Base-by-base conservation (phyloP, 371 early-diverging fungal genomes). In the Blakeslea trispora region DNA sequence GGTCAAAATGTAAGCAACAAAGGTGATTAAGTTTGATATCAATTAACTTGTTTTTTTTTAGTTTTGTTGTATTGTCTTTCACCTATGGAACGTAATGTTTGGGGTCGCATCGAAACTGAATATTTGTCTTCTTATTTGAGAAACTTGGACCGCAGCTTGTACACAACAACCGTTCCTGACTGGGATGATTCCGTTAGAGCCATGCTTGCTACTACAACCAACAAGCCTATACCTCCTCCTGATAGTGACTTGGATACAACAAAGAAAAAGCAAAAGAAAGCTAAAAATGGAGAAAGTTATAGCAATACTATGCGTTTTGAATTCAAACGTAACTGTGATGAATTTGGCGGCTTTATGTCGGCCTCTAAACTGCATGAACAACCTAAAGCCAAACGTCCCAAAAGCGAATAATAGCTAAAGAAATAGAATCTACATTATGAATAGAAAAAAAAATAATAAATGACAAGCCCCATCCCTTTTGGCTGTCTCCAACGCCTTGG, bases 1-100 rank as follows among this genome's bases (percentile, higher is more conserved):
- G 83, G 2, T 79, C 83, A 0, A 57, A 81, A 52, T 53, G 62
- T 41, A 53, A 50, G 50, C n/a, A 23, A 14, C 18, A 22, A 37
- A 10, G 3, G 19, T 9, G 32, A n/a, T 32, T 32, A 24, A 32
- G 5, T 17, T 14, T 22, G 3, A 2, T 1, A 17, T 5, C 40
- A 24, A 8, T 32, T n/a, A 10, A 17, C 28, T 17, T 22, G 0
- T 57, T 17, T 44, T 40, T 11, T 7, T 14, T 9, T 50, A 62
- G 62, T 63, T 39, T 41, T 63, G 11, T 31, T 63, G 9, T 63
- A 63, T 17, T 63, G 63, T 44, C 17, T 53, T 7, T 35, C 49
- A 1, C 57, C 57, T 7, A 39, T 24, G 3, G 2, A 44, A 14
- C 46, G 57, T 22, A 35, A 43, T n/a, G 0, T 11, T 3, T 63